phyloP scores from a whole-genome alignment of 345 rosid genomes.

The Corchorus capsularis region DNA sequence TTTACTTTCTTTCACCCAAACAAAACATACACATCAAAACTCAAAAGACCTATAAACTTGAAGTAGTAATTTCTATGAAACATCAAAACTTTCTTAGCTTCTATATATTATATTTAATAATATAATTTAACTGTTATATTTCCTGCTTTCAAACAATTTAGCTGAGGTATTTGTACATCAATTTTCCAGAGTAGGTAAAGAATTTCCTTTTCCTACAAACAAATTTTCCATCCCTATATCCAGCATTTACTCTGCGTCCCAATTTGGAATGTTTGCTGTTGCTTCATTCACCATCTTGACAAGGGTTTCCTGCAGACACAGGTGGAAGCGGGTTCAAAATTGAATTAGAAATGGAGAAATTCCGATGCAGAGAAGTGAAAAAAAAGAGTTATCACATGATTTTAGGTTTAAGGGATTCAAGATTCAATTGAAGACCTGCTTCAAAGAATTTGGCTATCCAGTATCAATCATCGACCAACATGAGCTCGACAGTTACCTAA shows the following conservation, averaged over 20 bases:
- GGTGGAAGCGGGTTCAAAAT: background rate
- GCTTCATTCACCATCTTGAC: slow-evolving; percentile 91
- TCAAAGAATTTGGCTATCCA: background rate
- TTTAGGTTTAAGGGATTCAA: background rate
- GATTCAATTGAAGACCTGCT: background rate
- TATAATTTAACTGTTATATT: background rate
- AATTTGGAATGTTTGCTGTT: slow-evolving; percentile 67
- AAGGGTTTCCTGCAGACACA: slow-evolving; percentile 62
- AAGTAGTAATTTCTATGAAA: background rate
- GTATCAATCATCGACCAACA: background rate
- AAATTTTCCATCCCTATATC: background rate
- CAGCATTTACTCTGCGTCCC: slow-evolving; percentile 42
- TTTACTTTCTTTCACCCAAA: too few relatives aligned
- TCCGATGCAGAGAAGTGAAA: background rate
- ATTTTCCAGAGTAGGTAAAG: background rate
- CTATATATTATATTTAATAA: background rate
- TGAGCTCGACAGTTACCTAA: background rate
- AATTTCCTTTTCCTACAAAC: background rate
- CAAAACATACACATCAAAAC: too few relatives aligned
- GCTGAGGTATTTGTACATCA: slow-evolving; percentile 12
- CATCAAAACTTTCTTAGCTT: background rate
- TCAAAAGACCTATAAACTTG: too few relatives aligned
- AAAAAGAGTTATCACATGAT: background rate
- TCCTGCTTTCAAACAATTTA: background rate
- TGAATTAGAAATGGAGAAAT: background rate